A percentile compares a stretch with the other conserved stretches of the same genome.
Evolutionary conservation across 2,329 filamentous ascomycete genomes (phyloP).

Genomic region (Neonectria magnoliae): DNA sequence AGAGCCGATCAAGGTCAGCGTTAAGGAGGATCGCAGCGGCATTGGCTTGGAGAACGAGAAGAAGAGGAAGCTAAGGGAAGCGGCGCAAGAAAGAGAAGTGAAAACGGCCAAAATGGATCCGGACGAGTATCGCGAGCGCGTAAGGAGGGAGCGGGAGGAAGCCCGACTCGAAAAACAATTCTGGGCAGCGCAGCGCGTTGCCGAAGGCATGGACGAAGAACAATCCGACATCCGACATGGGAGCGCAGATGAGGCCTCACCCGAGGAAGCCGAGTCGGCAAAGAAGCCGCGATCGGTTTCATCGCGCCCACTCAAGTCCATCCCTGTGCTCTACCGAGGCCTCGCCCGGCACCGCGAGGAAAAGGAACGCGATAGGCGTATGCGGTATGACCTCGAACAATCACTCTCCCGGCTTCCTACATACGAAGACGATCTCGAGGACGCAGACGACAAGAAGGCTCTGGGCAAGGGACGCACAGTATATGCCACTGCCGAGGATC

Average conservation of each 20-base stretch:
- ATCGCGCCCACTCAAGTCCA: slow-evolving; percentile 67
- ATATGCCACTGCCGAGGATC: slow-evolving; percentile 71
- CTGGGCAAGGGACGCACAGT: slow-evolving; percentile 66
- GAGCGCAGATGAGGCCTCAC: slow-evolving; percentile 28
- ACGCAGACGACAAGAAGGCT: slow-evolving; percentile 76
- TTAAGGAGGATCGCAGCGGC: slow-evolving; percentile 84
- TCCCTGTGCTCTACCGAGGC: slow-evolving; percentile 83
- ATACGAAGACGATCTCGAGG: slow-evolving; percentile 76
- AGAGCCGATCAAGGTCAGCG: slow-evolving; percentile 79
- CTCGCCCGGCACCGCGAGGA: slow-evolving; percentile 76
- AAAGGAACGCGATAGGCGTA: slow-evolving; percentile 72
- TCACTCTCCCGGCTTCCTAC: slow-evolving; percentile 70
- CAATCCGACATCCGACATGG: slow-evolving; percentile 29
- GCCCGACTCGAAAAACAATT: slow-evolving; percentile 75
- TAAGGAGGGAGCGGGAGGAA: slow-evolving; percentile 75
- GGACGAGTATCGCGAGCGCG: slow-evolving; percentile 77
- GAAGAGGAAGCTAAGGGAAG: slow-evolving; percentile 78
- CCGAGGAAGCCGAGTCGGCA: slow-evolving; percentile 29
- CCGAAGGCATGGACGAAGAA: slow-evolving; percentile 78
- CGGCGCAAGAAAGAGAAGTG: slow-evolving; percentile 62
- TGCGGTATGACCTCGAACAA: slow-evolving; percentile 73
- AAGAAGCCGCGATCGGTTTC: slow-evolving; percentile 51
- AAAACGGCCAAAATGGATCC: slow-evolving; percentile 73
- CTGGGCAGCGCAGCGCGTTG: slow-evolving; percentile 82
- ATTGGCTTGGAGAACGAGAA: slow-evolving; percentile 86